Conservation (phyloP, 2,329 filamentous ascomycete genomes). For the Ophiostoma ips region DNA sequence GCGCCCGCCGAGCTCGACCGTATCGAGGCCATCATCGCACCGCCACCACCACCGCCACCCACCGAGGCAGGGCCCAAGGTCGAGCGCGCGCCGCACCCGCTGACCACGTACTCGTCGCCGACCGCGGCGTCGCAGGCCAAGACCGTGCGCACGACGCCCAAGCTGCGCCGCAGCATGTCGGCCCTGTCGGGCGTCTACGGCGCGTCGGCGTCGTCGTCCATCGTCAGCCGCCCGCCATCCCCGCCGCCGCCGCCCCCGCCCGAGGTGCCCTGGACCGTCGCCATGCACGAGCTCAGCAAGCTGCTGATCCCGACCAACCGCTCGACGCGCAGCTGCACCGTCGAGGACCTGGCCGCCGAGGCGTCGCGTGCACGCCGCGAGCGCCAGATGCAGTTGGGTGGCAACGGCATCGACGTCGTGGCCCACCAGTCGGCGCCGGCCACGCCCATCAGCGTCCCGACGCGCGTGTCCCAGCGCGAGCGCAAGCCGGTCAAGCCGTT, state of each 20-base stretch:
- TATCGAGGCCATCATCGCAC: constrained; percentile 47
- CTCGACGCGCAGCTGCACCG: constrained; percentile 59
- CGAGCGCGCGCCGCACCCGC: constrained; percentile 37
- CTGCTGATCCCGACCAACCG: constrained; percentile 65
- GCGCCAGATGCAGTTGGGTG: constrained; percentile 30
- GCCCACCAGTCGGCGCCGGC: constrained; percentile 11
- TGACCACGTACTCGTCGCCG: constrained; percentile 69
- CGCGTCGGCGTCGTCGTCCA: constrained; percentile 19
- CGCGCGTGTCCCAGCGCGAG: constrained; percentile 61
- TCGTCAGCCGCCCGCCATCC: constrained; percentile 21
- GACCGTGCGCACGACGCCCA: constrained; percentile 50
- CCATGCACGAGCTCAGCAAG: constrained; percentile 71
- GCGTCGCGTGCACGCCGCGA: constrained; percentile 50
- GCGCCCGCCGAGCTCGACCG: constrained; percentile 48
- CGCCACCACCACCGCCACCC: constrained; percentile 27
- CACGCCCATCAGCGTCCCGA: constrained; percentile 28
- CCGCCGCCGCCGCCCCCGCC: constrained; percentile 56
- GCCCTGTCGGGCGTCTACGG: constrained; percentile 30
- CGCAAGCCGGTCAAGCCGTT: constrained; percentile 46
- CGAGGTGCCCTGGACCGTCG: constrained; percentile 72
- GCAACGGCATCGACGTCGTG: constrained; percentile 8
- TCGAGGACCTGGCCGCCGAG: constrained; percentile 65
- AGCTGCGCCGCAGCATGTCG: constrained; percentile 49
- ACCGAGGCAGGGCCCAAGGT: constrained; percentile 26
- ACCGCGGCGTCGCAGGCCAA: constrained; percentile 81